Percentiles rank a stretch among this genome's conserved stretches.
Evolutionary conservation across 805 yeast species (phyloP).

Genomic region (Komagataella populi): DNA sequence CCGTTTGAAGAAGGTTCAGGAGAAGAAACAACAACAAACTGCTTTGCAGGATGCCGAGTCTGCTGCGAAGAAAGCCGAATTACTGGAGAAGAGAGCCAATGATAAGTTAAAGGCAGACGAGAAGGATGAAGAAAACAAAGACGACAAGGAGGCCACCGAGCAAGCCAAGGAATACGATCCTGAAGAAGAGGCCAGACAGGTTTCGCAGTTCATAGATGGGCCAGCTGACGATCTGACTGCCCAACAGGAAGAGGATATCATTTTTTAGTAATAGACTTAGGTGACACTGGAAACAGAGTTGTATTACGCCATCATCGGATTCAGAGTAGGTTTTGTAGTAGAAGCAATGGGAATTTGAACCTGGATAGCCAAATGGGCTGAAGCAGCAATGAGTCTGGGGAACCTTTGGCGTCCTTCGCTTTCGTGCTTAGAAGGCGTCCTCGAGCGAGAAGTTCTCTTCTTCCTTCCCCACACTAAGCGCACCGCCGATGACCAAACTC

Average conservation of each 20-base stretch:
- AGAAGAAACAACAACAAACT: conserved; percentile 74
- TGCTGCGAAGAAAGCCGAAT: conserved; percentile 15
- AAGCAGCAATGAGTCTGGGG: not conserved
- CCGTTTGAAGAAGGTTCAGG: conserved; percentile 86
- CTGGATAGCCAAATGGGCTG: too few relatives aligned
- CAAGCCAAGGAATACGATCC: conserved; percentile 10
- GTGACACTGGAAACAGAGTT: not conserved
- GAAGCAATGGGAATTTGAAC: not conserved
- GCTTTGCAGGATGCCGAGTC: conserved; percentile 51
- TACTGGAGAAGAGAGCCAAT: conserved; percentile 8
- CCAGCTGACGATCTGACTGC: conserved; percentile 14
- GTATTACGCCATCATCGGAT: not conserved
- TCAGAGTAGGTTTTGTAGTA: not conserved
- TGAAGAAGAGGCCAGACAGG: conserved; percentile 6
- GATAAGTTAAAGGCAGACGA: conserved; percentile 6
- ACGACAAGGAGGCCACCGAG: conserved; percentile 17
- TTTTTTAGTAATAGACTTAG: conserved; percentile 12
- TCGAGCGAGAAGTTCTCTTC: not conserved
- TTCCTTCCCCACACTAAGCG: not conserved
- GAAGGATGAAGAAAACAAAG: conserved; percentile 16
- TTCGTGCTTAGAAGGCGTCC: not conserved
- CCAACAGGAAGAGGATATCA: conserved; percentile 23
- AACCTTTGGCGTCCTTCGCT: not conserved
- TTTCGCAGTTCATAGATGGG: conserved; percentile 1
- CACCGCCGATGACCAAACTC: not conserved